Conservation (phyloP, 495 filamentous ascomycete species). For the Penicillium flavigenum region DNA sequence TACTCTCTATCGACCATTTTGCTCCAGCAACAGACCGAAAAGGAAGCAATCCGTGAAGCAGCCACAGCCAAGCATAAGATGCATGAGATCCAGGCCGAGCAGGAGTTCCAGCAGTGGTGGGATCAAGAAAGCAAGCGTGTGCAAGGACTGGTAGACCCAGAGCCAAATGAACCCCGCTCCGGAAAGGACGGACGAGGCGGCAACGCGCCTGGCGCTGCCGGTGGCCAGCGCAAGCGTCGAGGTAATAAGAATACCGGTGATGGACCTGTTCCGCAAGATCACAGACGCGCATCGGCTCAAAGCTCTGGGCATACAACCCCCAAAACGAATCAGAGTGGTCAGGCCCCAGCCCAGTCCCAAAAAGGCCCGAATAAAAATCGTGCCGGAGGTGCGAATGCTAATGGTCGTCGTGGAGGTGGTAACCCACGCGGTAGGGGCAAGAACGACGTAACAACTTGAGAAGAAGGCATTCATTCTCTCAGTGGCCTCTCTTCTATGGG, state of each 20-base stretch:
- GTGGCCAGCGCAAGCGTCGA: slow-evolving; percentile 30
- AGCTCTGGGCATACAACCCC: slow-evolving; percentile 8
- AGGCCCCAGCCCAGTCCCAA: slow-evolving; percentile 9
- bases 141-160: slow-evolving; percentile 59
- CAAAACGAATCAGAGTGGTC: slow-evolving; percentile 17
- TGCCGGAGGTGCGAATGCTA: slow-evolving; percentile 9
- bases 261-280: slow-evolving; percentile 9
- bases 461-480: neutral
- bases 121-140: slow-evolving; percentile 80
- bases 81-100: slow-evolving; percentile 92
- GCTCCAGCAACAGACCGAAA: slow-evolving; percentile 78
- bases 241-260: slow-evolving; percentile 26
- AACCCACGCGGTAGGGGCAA: slow-evolving; percentile 18
- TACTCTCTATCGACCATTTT: slow-evolving; percentile 86
- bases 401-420: slow-evolving; percentile 23
- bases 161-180: slow-evolving; percentile 38
- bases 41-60: slow-evolving; percentile 79
- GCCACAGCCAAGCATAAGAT: slow-evolving; percentile 75
- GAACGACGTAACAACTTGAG: slow-evolving; percentile 3
- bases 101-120: slow-evolving; percentile 98
- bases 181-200: slow-evolving; percentile 33
- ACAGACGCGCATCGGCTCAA: slow-evolving; percentile 5
- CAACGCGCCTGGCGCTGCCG: slow-evolving; percentile 12
- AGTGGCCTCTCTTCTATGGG: neutral
- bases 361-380: slow-evolving; percentile 5